Evolutionary conservation across 202 grass and related monocot species (phyloP).

Genomic region (Dendrocalamus latiflorus): DNA sequence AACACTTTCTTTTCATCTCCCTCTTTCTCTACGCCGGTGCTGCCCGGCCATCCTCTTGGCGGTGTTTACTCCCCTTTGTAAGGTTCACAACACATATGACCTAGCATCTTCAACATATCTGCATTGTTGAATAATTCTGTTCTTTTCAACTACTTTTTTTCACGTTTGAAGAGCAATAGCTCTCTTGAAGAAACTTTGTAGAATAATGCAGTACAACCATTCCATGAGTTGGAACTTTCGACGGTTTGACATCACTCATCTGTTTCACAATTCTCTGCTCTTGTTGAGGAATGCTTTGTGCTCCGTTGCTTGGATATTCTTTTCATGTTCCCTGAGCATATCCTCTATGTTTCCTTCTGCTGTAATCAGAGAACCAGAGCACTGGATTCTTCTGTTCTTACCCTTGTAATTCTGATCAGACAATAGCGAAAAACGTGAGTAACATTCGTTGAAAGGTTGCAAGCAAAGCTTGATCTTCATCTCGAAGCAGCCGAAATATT

Average conservation of each 20-base stretch:
- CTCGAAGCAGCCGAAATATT: background rate
- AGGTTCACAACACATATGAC: background rate
- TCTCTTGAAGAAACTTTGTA: background rate
- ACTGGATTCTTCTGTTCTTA: constrained; percentile 43
- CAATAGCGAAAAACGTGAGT: constrained; percentile 1
- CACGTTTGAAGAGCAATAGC: background rate
- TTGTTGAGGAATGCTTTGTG: constrained; percentile 53
- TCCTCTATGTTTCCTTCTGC: constrained; percentile 51
- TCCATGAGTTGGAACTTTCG: background rate
- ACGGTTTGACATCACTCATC: background rate
- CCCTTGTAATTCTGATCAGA: constrained; percentile 36
- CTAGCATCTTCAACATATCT: background rate
- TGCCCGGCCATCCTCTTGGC: too few species aligned
- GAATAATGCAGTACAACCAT: background rate
- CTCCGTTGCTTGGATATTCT: constrained; percentile 66
- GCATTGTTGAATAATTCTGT: background rate
- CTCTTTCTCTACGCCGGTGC: too few species aligned
- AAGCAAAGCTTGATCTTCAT: background rate
- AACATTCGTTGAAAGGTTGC: background rate
- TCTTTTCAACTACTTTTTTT: background rate
- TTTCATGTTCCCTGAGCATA: constrained; percentile 73
- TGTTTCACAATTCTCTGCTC: constrained; percentile 22
- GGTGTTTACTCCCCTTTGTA: too few species aligned
- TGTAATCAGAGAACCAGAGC: constrained; percentile 53
- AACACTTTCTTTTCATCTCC: too few species aligned